These are phyloP conservation scores for Cyclostephanos invisitatus DNA, from an alignment of 108 stramenopile species.

Conservation along the genomic window DNA sequence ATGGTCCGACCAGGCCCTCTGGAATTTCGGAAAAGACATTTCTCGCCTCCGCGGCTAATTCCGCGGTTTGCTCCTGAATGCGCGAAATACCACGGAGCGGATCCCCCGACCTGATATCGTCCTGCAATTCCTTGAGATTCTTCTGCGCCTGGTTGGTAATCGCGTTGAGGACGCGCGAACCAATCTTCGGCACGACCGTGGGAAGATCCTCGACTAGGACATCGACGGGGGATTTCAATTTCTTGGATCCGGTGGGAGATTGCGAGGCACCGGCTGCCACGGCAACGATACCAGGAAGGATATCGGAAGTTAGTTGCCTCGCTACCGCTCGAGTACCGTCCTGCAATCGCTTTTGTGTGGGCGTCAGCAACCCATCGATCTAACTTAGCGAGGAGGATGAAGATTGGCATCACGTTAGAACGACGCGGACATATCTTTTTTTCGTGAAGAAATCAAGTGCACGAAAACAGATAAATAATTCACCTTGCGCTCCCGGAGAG, in stretches of 20 bases:
- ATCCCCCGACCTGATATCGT: constrained; percentile 65
- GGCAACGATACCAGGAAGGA: constrained; percentile 67
- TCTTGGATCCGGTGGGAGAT: constrained; percentile 18
- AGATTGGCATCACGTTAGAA: not conserved
- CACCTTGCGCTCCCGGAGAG: constrained; percentile 74
- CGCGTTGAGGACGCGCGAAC: constrained; percentile 65
- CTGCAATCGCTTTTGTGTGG: constrained; percentile 69
- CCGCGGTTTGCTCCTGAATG: constrained; percentile 66
- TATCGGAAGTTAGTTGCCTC: constrained; percentile 79
- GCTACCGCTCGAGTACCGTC: constrained; percentile 83
- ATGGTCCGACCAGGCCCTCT: constrained; percentile 76
- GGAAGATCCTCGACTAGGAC: constrained; percentile 42
- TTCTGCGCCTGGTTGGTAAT: constrained; percentile 69
- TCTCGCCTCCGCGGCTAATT: constrained; percentile 65
- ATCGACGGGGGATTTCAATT: constrained; percentile 40
- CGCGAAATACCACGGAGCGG: constrained; percentile 67
- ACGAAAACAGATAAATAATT: constrained; percentile 1
- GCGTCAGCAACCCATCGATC: constrained; percentile 82
- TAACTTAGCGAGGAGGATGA: constrained; percentile 22
- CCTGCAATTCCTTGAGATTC: constrained; percentile 65
- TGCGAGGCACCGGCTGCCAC: constrained; percentile 17
- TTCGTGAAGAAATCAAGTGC: not conserved
- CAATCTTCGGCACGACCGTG: constrained; percentile 62
- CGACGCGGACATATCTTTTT: not conserved
- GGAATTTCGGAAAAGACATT: constrained; percentile 85